phyloP scores from a whole-genome alignment of 352 stramenopile genomes.

The Phytophthora pinifolia region DNA sequence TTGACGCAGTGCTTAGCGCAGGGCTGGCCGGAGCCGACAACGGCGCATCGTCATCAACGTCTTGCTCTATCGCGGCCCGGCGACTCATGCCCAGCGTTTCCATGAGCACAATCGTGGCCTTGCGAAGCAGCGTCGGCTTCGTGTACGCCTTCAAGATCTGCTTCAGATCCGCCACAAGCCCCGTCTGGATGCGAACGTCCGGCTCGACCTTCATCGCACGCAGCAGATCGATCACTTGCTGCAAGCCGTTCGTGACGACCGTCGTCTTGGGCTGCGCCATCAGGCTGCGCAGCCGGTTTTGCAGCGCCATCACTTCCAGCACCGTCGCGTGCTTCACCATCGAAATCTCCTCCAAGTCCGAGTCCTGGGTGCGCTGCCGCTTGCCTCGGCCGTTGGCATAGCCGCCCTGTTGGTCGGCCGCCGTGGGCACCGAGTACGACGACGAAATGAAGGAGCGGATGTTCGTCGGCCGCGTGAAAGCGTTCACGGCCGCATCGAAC shows the following conservation, averaged over 20 bases:
- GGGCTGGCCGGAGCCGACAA: slow-evolving; percentile 24
- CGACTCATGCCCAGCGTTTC: slow-evolving; percentile 71
- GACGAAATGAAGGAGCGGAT: slow-evolving; percentile 59
- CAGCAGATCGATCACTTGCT: slow-evolving; percentile 82
- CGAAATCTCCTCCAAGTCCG: slow-evolving; percentile 60
- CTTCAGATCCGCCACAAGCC: slow-evolving; percentile 74
- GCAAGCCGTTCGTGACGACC: slow-evolving; percentile 62
- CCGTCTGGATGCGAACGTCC: slow-evolving; percentile 73
- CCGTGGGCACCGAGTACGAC: slow-evolving; percentile 49
- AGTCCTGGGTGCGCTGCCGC: slow-evolving; percentile 58
- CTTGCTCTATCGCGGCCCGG: slow-evolving; percentile 45
- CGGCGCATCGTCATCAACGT: slow-evolving; percentile 45
- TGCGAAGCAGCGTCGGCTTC: slow-evolving; percentile 77
- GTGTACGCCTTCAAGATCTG: slow-evolving; percentile 75
- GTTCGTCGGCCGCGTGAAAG: slow-evolving; percentile 62
- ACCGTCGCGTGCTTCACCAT: slow-evolving; percentile 68
- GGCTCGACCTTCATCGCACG: slow-evolving; percentile 70
- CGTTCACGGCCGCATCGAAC: slow-evolving; percentile 64
- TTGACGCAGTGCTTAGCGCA: slow-evolving; percentile 35
- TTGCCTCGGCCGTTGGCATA: slow-evolving; percentile 37
- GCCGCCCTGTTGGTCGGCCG: slow-evolving; percentile 38
- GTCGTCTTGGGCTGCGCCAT: slow-evolving; percentile 55
- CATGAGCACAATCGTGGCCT: slow-evolving; percentile 68
- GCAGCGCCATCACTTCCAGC: slow-evolving; percentile 64
- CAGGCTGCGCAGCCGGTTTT: slow-evolving; percentile 68